Evolutionary conservation across 75 land plant genomes (phyloP).

Genomic region (Larix kaempferi): DNA sequence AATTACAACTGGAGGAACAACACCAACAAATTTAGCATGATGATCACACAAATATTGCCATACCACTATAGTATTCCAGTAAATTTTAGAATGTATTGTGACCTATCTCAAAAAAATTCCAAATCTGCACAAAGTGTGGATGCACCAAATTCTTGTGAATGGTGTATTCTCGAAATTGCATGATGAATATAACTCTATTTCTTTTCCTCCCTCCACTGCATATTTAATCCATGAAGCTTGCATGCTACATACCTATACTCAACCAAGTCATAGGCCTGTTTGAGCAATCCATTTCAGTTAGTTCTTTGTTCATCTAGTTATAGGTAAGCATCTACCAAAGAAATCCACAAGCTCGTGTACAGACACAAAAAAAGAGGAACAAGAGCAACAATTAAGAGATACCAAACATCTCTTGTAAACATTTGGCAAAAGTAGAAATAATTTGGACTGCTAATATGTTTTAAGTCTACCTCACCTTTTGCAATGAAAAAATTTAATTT

Average conservation of each 20-base stretch:
- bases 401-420: background rate
- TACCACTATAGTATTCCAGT: slow-evolving; percentile 94
- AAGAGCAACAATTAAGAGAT: background rate
- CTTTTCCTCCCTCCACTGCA: slow-evolving; percentile 97
- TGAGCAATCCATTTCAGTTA: slow-evolving; percentile 31
- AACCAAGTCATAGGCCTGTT: slow-evolving; percentile 96
- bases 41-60: slow-evolving; percentile 8
- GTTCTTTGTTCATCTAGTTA: background rate
- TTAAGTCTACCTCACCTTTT: background rate
- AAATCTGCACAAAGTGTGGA: slow-evolving; percentile 87
- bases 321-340: background rate
- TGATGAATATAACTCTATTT: slow-evolving; percentile 94
- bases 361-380: background rate
- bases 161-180: slow-evolving; percentile 94
- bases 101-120: slow-evolving; percentile 98
- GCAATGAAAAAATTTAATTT: background rate
- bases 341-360: background rate
- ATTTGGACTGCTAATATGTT: background rate
- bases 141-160: slow-evolving; percentile 93
- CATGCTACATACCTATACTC: slow-evolving; percentile 96
- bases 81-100: slow-evolving; percentile 97
- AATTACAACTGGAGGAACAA: background rate
- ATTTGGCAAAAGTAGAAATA: background rate
- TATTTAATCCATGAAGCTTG: slow-evolving; percentile 95
- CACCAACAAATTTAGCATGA: slow-evolving; percentile 3